Conservation (phyloP, 129 eudicot species). For the Oenanthe sinensis region DNA sequence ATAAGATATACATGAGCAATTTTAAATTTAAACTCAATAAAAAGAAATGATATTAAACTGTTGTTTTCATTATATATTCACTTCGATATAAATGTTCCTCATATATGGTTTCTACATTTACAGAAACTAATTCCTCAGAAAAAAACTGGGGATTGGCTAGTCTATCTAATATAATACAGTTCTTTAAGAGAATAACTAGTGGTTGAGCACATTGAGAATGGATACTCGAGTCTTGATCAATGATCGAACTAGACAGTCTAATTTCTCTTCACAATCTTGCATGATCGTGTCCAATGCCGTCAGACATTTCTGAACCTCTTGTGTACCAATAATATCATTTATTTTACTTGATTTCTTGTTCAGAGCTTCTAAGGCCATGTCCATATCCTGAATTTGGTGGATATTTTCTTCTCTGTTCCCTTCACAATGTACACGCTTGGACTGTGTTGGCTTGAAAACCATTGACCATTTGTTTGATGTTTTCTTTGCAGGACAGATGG, state of each 20-base stretch:
- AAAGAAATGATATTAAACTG: not conserved
- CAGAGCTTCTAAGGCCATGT: no score
- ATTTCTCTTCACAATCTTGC: constrained; percentile 1
- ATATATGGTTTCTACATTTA: not conserved
- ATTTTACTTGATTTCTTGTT: not conserved
- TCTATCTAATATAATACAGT: not conserved
- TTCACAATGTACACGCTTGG: no score
- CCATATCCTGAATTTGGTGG: no score
- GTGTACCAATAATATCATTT: not conserved
- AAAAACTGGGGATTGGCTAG: not conserved
- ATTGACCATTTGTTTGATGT: not conserved
- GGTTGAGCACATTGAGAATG: constrained; percentile 1
- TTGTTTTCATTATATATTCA: not conserved
- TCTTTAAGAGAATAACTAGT: not conserved
- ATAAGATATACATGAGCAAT: no score
- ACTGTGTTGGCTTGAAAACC: not conserved
- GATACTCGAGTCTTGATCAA: constrained; percentile 1
- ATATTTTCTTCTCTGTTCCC: no score
- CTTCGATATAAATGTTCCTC: not conserved
- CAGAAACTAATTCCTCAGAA: not conserved
- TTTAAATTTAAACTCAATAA: no score
- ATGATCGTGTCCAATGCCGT: not conserved
- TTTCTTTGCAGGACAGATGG: constrained; percentile 5
- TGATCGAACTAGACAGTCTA: not conserved
- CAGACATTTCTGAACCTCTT: not conserved